phyloP scores from a whole-genome alignment of 331 rosid species.

The Acacia pycnantha region DNA sequence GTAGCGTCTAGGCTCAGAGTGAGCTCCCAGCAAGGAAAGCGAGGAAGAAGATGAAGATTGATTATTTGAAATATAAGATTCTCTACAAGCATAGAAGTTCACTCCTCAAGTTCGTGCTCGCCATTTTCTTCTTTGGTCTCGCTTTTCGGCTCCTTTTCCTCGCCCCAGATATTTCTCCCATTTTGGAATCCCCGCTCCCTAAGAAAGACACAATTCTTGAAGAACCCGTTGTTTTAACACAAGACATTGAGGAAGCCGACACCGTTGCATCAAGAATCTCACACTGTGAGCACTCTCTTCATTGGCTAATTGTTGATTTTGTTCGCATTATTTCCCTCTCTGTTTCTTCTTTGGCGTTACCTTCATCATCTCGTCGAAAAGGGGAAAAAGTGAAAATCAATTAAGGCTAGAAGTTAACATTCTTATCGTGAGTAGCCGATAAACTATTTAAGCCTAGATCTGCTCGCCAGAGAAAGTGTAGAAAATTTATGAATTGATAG shows the following conservation, averaged over 20 bases:
- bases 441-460: background rate
- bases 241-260: background rate
- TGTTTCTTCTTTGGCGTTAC: background rate
- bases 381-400: background rate
- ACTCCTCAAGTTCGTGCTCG: conserved; percentile 47
- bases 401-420: background rate
- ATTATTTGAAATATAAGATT: background rate
- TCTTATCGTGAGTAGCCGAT: background rate
- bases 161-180: conserved; percentile 47
- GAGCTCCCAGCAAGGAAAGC: background rate
- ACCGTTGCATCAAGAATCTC: background rate
- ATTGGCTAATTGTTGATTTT: background rate
- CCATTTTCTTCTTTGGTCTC: conserved; percentile 54
- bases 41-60: conserved; percentile 1
- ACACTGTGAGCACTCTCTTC: background rate
- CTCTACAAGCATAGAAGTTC: background rate
- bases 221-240: background rate
- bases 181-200: conserved; percentile 55
- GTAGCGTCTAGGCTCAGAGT: background rate
- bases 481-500: background rate
- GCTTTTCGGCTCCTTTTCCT: conserved; percentile 61
- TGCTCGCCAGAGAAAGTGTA: background rate
- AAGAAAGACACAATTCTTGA: conserved; percentile 25
- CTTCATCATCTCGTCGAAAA: background rate
- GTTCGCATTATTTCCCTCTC: background rate